Base-by-base conservation (phyloP, 805 yeast species). In the Saccharomycopsis sp. region DNA sequence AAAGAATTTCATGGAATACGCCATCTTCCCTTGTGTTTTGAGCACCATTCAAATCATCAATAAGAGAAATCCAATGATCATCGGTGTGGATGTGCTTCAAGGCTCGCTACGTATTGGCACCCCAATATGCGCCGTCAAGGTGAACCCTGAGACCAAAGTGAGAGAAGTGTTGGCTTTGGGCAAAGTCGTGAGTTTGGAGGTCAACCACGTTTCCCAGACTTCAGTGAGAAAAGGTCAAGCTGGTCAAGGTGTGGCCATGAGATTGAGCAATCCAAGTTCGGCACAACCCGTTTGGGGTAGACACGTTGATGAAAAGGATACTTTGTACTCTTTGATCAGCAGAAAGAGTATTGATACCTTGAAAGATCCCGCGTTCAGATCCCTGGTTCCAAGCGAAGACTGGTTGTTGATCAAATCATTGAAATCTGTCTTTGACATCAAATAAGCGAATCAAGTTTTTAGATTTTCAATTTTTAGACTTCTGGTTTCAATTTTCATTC, bases 271-370 rank as follows among this genome's bases (percentile, higher is more conserved):
- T 54, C 88, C 95, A 50, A 82, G 95, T 33, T 71, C 82, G 44
- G 89, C 84, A 50, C 95, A 87, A 65, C 97, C 98, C 41, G 79
- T 85, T 10, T 92, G 97, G 97, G 99, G 99, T 49, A 85, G 98
- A 68, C 99, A 92, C 59, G 94, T 92, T 53, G 95, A 87, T 61
- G 99, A 92, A 64, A 68, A 75, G 45, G 99, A 92, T 62, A 71
- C 74, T 34, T 68, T 92, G 58, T 92, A 88, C 65, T 89, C 98
- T n/a, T 70, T 82, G 66, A 74, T 92, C 50, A 59, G 92, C 9
- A 78, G 98, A 70, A 83, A 71, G 62, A 83, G 95, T 26, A 88
- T 92, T 53, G 96, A 92, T 60, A 83, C 95, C n/a, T 76, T 92
- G 71, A 92, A 92, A 67, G 98, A 92, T 56, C 94, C 95, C 31